These are phyloP conservation scores for Heterobasidion irregulare DNA, from an alignment of 1,284 basidiomycete genomes.

Conservation along the genomic window DNA sequence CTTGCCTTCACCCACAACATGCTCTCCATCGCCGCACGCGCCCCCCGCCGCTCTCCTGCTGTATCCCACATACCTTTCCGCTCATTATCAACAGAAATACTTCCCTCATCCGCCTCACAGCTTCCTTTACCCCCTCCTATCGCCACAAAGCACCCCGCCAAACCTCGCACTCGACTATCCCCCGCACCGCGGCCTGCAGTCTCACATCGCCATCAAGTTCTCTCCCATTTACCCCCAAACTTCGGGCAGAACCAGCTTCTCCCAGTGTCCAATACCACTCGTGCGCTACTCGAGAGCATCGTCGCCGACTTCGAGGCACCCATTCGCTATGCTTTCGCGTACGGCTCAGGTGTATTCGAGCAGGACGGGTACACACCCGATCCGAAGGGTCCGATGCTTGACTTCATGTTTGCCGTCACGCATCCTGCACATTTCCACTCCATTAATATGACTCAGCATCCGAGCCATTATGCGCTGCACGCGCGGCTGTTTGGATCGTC, in stretches of 20 bases:
- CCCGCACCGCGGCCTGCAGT: constrained; percentile 46
- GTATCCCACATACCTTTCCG: constrained; percentile 21
- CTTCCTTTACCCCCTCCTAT: constrained; percentile 23
- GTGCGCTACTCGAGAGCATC: constrained; percentile 70
- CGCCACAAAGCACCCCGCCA: constrained; percentile 17
- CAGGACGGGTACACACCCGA: constrained; percentile 62
- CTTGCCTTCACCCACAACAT: constrained; percentile 9
- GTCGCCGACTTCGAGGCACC: constrained; percentile 76
- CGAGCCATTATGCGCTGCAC: constrained; percentile 84
- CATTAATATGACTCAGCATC: constrained; percentile 88
- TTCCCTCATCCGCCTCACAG: constrained; percentile 22
- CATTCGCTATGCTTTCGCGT: constrained; percentile 89
- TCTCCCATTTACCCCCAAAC: constrained; percentile 52
- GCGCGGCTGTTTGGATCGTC: constrained; percentile 75
- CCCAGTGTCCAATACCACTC: constrained; percentile 67
- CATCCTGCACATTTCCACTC: constrained; percentile 91
- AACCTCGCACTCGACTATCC: constrained; percentile 29
- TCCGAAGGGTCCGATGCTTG: constrained; percentile 73
- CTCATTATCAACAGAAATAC: constrained; percentile 41
- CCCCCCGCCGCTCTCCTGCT: constrained; percentile 9
- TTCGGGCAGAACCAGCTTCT: constrained; percentile 81
- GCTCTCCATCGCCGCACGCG: constrained; percentile 13
- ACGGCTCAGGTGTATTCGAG: constrained; percentile 90
- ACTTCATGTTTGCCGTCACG: constrained; percentile 93
- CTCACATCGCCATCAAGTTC: constrained; percentile 29